Percentiles rank a stretch among this genome's conserved stretches.
These are phyloP conservation scores for Phytophthora agathidicida DNA, from an alignment of 352 stramenopile species.

Conservation along the genomic window DNA sequence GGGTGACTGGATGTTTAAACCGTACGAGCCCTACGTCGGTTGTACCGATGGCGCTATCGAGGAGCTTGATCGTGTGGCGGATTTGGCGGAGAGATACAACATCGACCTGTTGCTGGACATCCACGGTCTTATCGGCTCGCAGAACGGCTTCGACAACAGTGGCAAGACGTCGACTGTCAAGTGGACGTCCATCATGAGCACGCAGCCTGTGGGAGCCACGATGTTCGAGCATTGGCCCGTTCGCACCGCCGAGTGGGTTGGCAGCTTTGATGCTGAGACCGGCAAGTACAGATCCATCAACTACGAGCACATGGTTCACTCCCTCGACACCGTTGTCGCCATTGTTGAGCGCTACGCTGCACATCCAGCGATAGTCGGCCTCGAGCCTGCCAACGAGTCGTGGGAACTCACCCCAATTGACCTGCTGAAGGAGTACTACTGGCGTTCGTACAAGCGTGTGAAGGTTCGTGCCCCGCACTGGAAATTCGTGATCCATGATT, in stretches of 20 bases:
- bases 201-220: constrained; percentile 9
- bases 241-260: constrained; percentile 89
- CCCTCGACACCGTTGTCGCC: constrained; percentile 81
- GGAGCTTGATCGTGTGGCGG: constrained; percentile 86
- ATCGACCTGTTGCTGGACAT: constrained; percentile 92
- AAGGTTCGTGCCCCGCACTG: constrained; percentile 91
- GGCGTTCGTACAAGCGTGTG: constrained; percentile 94
- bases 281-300: constrained; percentile 91
- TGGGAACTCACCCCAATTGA: constrained; percentile 94
- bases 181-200: constrained; percentile 21
- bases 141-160: constrained; percentile 97
- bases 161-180: constrained; percentile 66
- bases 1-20: constrained; percentile 94
- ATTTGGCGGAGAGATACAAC: constrained; percentile 85
- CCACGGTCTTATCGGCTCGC: constrained; percentile 89
- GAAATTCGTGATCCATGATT: constrained; percentile 97
- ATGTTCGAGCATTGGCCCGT: constrained; percentile 43
- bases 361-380: constrained; percentile 86
- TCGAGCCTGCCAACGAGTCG: constrained; percentile 95
- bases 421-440: constrained; percentile 95
- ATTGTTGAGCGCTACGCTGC: constrained; percentile 89
- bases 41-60: constrained; percentile 93
- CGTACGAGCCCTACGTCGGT: constrained; percentile 92
- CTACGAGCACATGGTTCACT: constrained; percentile 90
- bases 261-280: constrained; percentile 82